These are phyloP conservation scores for Septoria linicola DNA, from an alignment of 2,329 filamentous ascomycete genomes.

Conservation along the genomic window DNA sequence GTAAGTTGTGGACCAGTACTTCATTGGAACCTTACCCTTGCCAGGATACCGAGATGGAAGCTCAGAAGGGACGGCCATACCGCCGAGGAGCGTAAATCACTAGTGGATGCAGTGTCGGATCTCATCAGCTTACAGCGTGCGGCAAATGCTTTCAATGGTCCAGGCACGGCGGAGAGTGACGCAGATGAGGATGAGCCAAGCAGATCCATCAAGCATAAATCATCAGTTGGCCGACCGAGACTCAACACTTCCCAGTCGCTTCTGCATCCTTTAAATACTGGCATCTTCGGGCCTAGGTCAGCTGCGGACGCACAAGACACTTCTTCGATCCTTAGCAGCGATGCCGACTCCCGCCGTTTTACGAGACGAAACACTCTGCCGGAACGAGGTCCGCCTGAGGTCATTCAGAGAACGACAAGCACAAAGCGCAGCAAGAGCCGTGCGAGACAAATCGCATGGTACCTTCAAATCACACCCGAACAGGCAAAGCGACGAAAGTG, in stretches of 20 bases:
- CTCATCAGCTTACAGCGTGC: slow-evolving; percentile 37
- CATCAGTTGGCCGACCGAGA: slow-evolving; percentile 22
- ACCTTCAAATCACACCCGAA: slow-evolving; percentile 73
- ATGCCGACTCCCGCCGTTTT: slow-evolving; percentile 13
- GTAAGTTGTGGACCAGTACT: slow-evolving; percentile 72
- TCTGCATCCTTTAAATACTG: slow-evolving; percentile 20
- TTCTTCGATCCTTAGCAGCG: slow-evolving; percentile 7
- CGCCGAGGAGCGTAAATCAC: slow-evolving; percentile 44
- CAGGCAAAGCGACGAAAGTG: slow-evolving; percentile 78
- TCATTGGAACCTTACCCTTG: slow-evolving; percentile 78
- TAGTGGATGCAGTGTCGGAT: slow-evolving; percentile 44
- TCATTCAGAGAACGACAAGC: slow-evolving; percentile 7
- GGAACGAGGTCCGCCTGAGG: slow-evolving; percentile 16
- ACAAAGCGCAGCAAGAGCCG: slow-evolving; percentile 49
- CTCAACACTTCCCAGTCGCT: slow-evolving; percentile 24
- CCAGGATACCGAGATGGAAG: slow-evolving; percentile 87
- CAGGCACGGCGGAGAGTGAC: slow-evolving; percentile 42
- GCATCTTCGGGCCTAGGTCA: slow-evolving; percentile 24
- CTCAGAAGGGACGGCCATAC: slow-evolving; percentile 62
- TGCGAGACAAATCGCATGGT: slow-evolving; percentile 66
- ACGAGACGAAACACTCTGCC: slow-evolving; percentile 32
- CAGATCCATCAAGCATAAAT: slow-evolving; percentile 26
- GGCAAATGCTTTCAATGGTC: slow-evolving; percentile 29
- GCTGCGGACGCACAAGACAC: slow-evolving; percentile 26
- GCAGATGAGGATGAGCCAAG: slow-evolving; percentile 46